Evolutionary conservation across 1,284 basidiomycete species (phyloP).

Genomic region (Ceratobasidium sp.): DNA sequence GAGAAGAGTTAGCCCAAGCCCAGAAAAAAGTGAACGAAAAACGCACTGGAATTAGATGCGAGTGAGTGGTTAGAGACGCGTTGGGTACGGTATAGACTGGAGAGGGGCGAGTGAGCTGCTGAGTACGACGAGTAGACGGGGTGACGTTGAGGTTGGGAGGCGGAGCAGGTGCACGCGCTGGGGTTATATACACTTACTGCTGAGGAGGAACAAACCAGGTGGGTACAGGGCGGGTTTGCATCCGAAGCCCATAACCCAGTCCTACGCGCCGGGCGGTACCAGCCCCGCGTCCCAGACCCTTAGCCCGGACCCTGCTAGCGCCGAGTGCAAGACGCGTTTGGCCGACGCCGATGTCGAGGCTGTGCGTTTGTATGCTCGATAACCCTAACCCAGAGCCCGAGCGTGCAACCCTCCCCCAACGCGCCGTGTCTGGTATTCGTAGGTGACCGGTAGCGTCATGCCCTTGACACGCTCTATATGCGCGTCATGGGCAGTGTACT

Average conservation of each 20-base stretch:
- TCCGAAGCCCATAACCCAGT: slow-evolving; percentile 42
- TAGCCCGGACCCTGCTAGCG: slow-evolving; percentile 12
- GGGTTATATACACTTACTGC: slow-evolving; percentile 44
- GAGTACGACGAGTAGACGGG: not conserved
- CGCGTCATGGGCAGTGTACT: not conserved
- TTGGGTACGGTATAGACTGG: slow-evolving; percentile 14
- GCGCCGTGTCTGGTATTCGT: not conserved
- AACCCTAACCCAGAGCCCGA: slow-evolving; percentile 41
- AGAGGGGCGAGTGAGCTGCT: slow-evolving; percentile 4
- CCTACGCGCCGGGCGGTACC: slow-evolving; percentile 12
- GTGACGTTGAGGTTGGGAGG: slow-evolving; percentile 30
- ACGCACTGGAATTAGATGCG: slow-evolving; percentile 25
- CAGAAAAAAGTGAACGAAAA: not conserved
- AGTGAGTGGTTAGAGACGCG: not conserved
- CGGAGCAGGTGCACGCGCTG: slow-evolving; percentile 13
- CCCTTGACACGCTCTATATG: slow-evolving; percentile 20
- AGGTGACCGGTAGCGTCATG: not conserved
- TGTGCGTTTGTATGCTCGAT: slow-evolving; percentile 26
- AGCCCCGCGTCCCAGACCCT: not conserved
- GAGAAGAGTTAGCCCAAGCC: not conserved
- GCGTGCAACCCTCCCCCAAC: not conserved
- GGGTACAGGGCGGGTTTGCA: slow-evolving; percentile 43
- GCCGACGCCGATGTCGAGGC: slow-evolving; percentile 22
- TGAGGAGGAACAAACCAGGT: slow-evolving; percentile 40
- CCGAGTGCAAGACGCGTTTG: not conserved